Evolutionary conservation across 208 protist genomes (phyloP), one percentile per base, ranked within the genome.

Genomic region (Leishmania turanica): DNA sequence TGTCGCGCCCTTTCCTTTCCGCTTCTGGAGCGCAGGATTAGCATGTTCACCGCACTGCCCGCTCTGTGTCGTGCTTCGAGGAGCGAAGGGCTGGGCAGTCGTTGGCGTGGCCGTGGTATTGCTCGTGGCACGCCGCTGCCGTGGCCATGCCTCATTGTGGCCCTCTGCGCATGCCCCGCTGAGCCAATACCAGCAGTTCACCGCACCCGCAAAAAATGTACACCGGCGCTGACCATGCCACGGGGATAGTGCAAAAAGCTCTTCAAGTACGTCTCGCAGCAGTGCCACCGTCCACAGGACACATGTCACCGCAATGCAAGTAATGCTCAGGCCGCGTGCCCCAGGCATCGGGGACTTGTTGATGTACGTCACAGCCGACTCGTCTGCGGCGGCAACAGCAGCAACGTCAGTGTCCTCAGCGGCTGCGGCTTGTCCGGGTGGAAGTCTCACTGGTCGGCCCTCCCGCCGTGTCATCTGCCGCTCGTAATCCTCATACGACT

Each of bases 231-330:
- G n/a, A 5, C n/a, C 58, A n/a, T 42, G 3, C 82, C 82, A 85
- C 19, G 31, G 74, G 42, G 56, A 56, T 0, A 81, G 24, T n/a
- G 37, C 77, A 51, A 74, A 62, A 5, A 60, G 7, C 53, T 75
- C 81, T 77, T 31, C 78, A 66, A 85, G 49, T 27, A 85, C 82
- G 27, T 85, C 77, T n/a, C 82, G 82, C 45, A 85, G 65, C 40
- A 85, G 37, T 34, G 77, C 70, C 60, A 85, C 78, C 3, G 78
- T 78, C 82, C 82, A 85, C 70, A 75, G 37, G n/a, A 40, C 9
- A 51, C 82, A 62, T 19, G 77, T 78, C 27, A 65, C n/a, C 34
- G 72, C 58, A 31, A 81, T 58, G 54, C 7, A 80, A 51, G 7
- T 37, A 68, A 85, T 53, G 71, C 19, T 78, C 77, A 78, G 37